Conservation (phyloP, 768 basidiomycete genomes). For the Termitomyces sp. region DNA sequence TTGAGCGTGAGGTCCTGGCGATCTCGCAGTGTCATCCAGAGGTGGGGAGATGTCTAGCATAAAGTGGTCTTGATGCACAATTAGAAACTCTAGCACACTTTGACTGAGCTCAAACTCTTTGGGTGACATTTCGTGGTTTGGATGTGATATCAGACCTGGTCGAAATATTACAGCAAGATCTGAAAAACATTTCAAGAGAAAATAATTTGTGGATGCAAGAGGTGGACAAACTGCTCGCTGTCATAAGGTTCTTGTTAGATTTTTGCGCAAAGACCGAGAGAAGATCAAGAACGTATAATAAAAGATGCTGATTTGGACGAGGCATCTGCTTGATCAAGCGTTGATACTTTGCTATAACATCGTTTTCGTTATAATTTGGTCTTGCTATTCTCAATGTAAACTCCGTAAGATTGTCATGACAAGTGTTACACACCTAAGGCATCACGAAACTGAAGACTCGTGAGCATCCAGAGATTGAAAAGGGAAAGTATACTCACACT, state of each 20-base stretch:
- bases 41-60: slow-evolving; percentile 82
- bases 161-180: slow-evolving; percentile 98
- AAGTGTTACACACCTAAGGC: slow-evolving; percentile 48
- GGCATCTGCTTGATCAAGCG: slow-evolving; percentile 81
- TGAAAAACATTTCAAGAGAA: slow-evolving; percentile 19
- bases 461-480: slow-evolving; percentile 12
- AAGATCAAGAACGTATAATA: slow-evolving; percentile 94
- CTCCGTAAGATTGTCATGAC: neutral
- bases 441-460: slow-evolving; percentile 61
- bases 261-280: slow-evolving; percentile 92
- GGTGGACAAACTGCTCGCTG: slow-evolving; percentile 73
- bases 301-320: slow-evolving; percentile 87
- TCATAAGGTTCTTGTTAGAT: slow-evolving; percentile 92
- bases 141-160: slow-evolving; percentile 89
- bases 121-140: slow-evolving; percentile 80
- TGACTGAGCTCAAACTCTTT: slow-evolving; percentile 85
- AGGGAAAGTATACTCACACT: slow-evolving; percentile 46
- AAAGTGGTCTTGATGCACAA: slow-evolving; percentile 95
- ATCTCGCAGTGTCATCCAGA: slow-evolving; percentile 21
- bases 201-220: neutral
- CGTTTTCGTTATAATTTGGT: slow-evolving; percentile 60
- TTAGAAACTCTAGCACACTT: slow-evolving; percentile 89
- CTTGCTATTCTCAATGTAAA: slow-evolving; percentile 40
- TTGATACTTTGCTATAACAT: slow-evolving; percentile 77
- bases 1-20: slow-evolving; percentile 13